phyloP scores from a whole-genome alignment of 2,329 filamentous ascomycete genomes.

The Pyrenochaeta sp. region DNA sequence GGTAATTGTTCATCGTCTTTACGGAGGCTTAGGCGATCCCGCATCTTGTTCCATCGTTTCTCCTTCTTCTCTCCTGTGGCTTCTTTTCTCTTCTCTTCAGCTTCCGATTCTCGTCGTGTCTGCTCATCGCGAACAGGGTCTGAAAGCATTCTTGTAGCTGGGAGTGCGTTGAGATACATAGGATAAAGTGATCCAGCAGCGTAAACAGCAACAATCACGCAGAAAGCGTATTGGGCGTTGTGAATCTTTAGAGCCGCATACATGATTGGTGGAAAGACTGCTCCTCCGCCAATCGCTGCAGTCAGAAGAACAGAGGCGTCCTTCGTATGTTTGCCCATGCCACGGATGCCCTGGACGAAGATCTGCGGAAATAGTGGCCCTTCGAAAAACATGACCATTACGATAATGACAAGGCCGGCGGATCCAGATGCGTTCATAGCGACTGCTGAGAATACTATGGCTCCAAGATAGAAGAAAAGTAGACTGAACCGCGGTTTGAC shows the following conservation, averaged over 20 bases:
- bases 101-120: constrained; percentile 32
- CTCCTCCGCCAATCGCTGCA: constrained; percentile 62
- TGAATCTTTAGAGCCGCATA: constrained; percentile 52
- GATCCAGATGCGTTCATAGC: constrained; percentile 56
- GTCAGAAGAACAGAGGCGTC: constrained; percentile 62
- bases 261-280: constrained; percentile 63
- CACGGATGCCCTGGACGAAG: constrained; percentile 65
- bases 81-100: constrained; percentile 29
- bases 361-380: constrained; percentile 67
- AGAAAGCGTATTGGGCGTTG: constrained; percentile 58
- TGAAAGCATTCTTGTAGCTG: constrained; percentile 58
- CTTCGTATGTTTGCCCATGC: constrained; percentile 65
- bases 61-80: constrained; percentile 23
- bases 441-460: constrained; percentile 60
- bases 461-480: constrained; percentile 60
- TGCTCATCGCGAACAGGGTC: constrained; percentile 54
- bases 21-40: constrained; percentile 26
- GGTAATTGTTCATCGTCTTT: constrained; percentile 32
- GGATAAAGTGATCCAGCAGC: constrained; percentile 61
- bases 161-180: constrained; percentile 60
- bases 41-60: constrained; percentile 32
- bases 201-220: constrained; percentile 62
- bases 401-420: constrained; percentile 55
- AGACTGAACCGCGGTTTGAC: constrained; percentile 67
- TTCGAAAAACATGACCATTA: constrained; percentile 66